Conservation (phyloP, 2,329 filamentous ascomycete genomes). For the Xylaria multiplex region DNA sequence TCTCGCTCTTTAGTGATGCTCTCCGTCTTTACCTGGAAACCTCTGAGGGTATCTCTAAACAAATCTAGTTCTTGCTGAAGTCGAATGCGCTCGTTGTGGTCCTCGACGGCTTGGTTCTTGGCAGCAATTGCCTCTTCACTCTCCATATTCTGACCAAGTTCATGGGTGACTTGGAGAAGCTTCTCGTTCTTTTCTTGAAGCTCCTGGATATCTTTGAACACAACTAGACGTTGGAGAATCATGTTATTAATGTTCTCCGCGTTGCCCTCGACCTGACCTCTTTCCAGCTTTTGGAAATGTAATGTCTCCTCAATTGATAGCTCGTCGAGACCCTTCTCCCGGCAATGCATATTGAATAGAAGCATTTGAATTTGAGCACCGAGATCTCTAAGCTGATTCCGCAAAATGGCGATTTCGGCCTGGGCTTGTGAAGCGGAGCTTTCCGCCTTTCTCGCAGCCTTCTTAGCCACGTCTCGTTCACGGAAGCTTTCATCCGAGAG, state of each 20-base stretch:
- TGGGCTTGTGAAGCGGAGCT: constrained; percentile 72
- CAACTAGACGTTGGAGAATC: constrained; percentile 88
- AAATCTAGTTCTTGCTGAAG: constrained; percentile 78
- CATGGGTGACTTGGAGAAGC: constrained; percentile 81
- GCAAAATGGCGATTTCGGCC: constrained; percentile 79
- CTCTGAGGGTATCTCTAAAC: constrained; percentile 83
- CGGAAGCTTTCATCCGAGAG: constrained; percentile 83
- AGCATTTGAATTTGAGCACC: constrained; percentile 91
- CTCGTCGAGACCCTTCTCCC: constrained; percentile 79
- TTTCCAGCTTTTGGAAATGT: constrained; percentile 80
- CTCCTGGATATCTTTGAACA: constrained; percentile 86
- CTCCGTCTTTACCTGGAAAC: constrained; percentile 84
- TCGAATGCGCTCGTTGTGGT: constrained; percentile 77
- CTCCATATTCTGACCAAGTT: constrained; percentile 89
- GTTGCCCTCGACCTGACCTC: constrained; percentile 77
- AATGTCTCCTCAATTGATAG: constrained; percentile 76
- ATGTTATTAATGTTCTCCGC: constrained; percentile 84
- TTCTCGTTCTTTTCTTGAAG: constrained; percentile 90
- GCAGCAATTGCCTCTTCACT: constrained; percentile 82
- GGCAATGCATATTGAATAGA: constrained; percentile 84
- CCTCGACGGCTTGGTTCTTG: constrained; percentile 70
- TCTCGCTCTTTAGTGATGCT: constrained; percentile 96
- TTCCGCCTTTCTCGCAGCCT: constrained; percentile 81
- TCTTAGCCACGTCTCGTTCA: constrained; percentile 81
- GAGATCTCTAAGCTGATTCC: constrained; percentile 87